These are phyloP conservation scores for Osmozyma mogii DNA, from an alignment of 805 yeast species.

Conservation along the genomic window DNA sequence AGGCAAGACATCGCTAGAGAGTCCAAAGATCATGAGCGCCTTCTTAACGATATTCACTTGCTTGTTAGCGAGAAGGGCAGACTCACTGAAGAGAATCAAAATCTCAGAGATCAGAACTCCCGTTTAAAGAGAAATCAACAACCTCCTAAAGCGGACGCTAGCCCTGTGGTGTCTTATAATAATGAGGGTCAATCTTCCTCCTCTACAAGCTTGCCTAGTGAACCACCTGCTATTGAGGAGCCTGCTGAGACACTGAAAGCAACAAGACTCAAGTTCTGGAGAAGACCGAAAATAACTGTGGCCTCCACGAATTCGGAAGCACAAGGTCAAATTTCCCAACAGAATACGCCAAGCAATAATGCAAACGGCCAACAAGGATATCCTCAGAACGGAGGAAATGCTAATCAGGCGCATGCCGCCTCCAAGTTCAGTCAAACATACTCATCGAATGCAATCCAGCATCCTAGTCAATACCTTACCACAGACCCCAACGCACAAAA, in stretches of 20 bases:
- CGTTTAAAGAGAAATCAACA: conserved; percentile 5
- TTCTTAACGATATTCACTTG: conserved; percentile 44
- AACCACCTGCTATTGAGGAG: conserved; percentile 10
- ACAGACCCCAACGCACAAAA: conserved; percentile 3
- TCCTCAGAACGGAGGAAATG: neutral
- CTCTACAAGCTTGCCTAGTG: too few species aligned
- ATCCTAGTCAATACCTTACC: conserved; percentile 4
- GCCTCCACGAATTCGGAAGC: conserved; percentile 6
- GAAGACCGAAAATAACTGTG: conserved; percentile 32
- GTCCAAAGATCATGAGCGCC: conserved; percentile 33
- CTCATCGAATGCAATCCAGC: conserved; percentile 10
- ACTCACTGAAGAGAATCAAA: conserved; percentile 25
- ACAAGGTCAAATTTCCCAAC: conserved; percentile 1
- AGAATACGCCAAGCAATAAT: conserved; percentile 4
- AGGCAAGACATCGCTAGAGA: conserved; percentile 34
- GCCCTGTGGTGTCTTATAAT: neutral
- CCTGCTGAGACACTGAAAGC: conserved; percentile 30
- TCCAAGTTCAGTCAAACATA: conserved; percentile 9
- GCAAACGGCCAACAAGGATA: neutral
- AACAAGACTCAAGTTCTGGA: conserved; percentile 37
- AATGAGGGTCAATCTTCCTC: too few species aligned
- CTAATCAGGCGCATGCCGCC: neutral
- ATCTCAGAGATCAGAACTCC: conserved; percentile 16
- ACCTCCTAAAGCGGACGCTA: neutral
- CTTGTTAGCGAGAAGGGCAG: conserved; percentile 40